Conservation (phyloP, 2,329 filamentous ascomycete species). For the Boeremia exigua region DNA sequence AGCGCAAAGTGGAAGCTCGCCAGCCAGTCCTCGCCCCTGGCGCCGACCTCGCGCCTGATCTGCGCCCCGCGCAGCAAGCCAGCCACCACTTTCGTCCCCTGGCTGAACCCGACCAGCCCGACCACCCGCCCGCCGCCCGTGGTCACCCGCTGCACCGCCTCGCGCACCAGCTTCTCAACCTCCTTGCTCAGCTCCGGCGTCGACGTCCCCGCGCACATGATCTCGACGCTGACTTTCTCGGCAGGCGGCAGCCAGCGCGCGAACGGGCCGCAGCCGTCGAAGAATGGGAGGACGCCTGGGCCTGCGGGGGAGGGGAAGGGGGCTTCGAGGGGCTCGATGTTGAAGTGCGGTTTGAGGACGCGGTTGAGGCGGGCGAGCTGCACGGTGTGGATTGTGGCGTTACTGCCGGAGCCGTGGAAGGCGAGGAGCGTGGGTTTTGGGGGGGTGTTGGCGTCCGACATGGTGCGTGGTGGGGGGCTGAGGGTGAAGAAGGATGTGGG, state of each 20-base stretch:
- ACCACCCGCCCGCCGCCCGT: conserved; percentile 33
- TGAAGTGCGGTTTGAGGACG: conserved; percentile 32
- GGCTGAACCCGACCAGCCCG: conserved; percentile 41
- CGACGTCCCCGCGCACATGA: conserved; percentile 24
- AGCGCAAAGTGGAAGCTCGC: conserved; percentile 30
- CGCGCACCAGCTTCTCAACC: conserved; percentile 30
- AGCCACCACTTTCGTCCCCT: conserved; percentile 44
- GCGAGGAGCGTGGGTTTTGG: conserved; percentile 43
- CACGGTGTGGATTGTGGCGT: conserved; percentile 40
- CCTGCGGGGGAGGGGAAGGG: conserved; percentile 43
- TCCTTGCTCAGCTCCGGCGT: conserved; percentile 22
- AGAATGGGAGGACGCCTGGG: conserved; percentile 47
- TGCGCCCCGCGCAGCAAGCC: conserved; percentile 38
- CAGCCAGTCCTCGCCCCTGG: conserved; percentile 19
- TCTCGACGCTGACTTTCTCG: conserved; percentile 24
- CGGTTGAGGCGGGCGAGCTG: conserved; percentile 41
- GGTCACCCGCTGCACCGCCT: conserved; percentile 20
- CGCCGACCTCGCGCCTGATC: conserved; percentile 19
- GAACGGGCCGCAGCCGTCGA: conserved; percentile 47
- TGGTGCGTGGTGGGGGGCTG: conserved; percentile 1
- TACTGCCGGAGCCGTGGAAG: conserved; percentile 47
- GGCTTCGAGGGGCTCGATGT: conserved; percentile 34
- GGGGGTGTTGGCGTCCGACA: not conserved
- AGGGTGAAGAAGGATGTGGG: conserved; percentile 3
- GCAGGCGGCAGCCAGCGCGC: conserved; percentile 38